Base-by-base conservation (phyloP, 768 basidiomycete genomes). In the Serendipita sp. region DNA sequence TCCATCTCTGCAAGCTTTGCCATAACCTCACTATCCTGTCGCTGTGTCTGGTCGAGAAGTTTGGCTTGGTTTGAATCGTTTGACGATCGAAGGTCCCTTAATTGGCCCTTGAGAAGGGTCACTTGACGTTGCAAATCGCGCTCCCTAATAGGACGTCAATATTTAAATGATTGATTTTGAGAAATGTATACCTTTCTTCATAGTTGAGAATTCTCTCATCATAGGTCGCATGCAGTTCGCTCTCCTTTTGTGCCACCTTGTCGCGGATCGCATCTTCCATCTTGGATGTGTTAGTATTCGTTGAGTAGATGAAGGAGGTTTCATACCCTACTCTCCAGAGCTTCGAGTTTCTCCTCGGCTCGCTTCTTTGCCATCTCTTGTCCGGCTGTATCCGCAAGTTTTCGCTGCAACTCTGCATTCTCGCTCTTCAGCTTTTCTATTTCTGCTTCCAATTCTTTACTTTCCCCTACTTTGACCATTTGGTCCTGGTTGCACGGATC, bases 151-250 rank as follows among this genome's bases (percentile, higher is more conserved):
- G 94, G 69, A 15, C n/a, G 16, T 6, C 33, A 44, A 52, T 15
- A 40, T 36, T 29, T 40, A 44, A 33, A 29, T 44, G 23, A 10
- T 29, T 3, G 5, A 3, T 6, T 73, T 83, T 33, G 68, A 92
- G 92, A 13, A 13, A 13, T 40, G 6, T 13, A 40, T 40, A 40
- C 40, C 95, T 82, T 70, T 95, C 95, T 73, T 94, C 93, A 69
- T 95, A 97, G 73, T 98, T 99, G 62, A 91, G 80, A 72, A 99
- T 79, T 68, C 86, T 86, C 75, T 99, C 96, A 69, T 99, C 96
- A 68, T 96, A 97, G 3, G 90, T 93, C 15, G 95, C 96, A 68
- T 95, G 90, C 18, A 98, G 78, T 75, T 97, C 96, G 64, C 94
- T 95, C 76, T 97, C 91, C 75, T 97, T 98, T 73, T 90, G 88